These are phyloP conservation scores for Oryza longistaminata DNA, from an alignment of 176 grass and related monocot genomes.

Conservation along the genomic window DNA sequence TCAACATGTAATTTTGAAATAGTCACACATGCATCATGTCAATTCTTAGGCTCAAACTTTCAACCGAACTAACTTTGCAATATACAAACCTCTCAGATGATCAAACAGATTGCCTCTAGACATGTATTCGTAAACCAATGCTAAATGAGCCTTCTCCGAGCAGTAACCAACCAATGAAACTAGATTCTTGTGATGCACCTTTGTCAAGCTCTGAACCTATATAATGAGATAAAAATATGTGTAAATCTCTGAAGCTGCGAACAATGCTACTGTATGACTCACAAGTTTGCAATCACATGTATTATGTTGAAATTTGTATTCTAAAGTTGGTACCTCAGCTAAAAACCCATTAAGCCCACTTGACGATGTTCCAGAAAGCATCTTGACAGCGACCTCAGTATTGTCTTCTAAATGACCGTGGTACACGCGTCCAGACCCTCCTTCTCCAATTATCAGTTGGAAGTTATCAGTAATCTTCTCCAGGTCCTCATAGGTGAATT, in stretches of 20 bases:
- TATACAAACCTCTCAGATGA: neutral
- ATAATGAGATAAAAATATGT: neutral
- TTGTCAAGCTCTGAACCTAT: slow-evolving; percentile 28
- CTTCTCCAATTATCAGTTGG: slow-evolving; percentile 16
- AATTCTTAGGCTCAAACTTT: too few relatives aligned
- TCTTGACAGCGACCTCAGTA: slow-evolving; percentile 49
- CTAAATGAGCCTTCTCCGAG: slow-evolving; percentile 2
- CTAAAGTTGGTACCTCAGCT: slow-evolving; percentile 23
- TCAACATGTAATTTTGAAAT: too few relatives aligned
- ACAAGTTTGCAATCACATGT: too few relatives aligned
- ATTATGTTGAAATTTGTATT: too few relatives aligned
- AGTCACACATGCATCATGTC: too few relatives aligned
- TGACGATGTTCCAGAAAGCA: slow-evolving; percentile 21
- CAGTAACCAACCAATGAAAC: slow-evolving; percentile 35
- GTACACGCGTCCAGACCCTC: slow-evolving; percentile 45
- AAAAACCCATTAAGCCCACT: slow-evolving; percentile 33
- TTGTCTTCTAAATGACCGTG: slow-evolving; percentile 27
- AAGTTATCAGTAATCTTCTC: slow-evolving; percentile 40
- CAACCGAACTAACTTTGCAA: too few relatives aligned
- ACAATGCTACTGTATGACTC: neutral
- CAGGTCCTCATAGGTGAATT: slow-evolving; percentile 44
- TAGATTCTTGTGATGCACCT: slow-evolving; percentile 34
- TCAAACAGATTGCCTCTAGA: slow-evolving; percentile 23
- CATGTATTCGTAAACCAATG: neutral
- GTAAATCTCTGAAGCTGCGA: neutral